Evolutionary conservation across 306 rosid genomes (phyloP).

Genomic region (Malus orientalis): DNA sequence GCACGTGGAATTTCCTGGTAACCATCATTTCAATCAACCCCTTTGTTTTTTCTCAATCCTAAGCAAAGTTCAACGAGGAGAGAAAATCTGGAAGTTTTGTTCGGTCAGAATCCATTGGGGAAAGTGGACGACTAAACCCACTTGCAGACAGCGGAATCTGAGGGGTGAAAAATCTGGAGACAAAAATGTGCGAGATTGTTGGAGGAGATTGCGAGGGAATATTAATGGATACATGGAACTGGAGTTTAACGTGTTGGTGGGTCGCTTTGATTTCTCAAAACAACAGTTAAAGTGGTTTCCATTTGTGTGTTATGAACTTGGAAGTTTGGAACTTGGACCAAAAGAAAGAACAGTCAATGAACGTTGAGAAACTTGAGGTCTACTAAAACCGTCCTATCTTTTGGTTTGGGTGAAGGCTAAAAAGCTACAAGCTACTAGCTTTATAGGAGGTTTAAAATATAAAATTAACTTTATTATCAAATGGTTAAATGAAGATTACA

Average conservation of each 20-base stretch:
- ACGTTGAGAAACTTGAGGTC: not conserved
- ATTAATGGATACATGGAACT: not conserved
- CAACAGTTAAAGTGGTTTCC: not conserved
- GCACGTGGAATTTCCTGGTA: constrained; percentile 17
- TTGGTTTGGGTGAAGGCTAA: not conserved
- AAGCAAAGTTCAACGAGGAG: constrained; percentile 15
- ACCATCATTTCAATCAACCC: constrained; percentile 31
- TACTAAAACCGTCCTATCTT: not conserved
- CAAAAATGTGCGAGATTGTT: constrained; percentile 31
- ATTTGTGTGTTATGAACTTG: not conserved
- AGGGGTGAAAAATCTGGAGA: constrained; percentile 16
- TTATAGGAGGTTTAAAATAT: not conserved
- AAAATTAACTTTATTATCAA: no score
- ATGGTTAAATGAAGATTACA: no score
- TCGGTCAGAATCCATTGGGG: constrained; percentile 14
- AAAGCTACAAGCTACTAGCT: not conserved
- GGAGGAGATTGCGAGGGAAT: constrained; percentile 45
- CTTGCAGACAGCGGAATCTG: constrained; percentile 29
- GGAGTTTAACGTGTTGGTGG: not conserved
- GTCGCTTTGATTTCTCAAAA: not conserved
- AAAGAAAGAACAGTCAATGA: not conserved
- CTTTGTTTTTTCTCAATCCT: not conserved
- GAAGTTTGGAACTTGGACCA: not conserved
- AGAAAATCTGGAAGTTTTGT: constrained; percentile 4
- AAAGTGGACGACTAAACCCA: constrained; percentile 23